These are phyloP conservation scores for Cornus kousa DNA, from an alignment of 148 eudicot species.

Conservation along the genomic window DNA sequence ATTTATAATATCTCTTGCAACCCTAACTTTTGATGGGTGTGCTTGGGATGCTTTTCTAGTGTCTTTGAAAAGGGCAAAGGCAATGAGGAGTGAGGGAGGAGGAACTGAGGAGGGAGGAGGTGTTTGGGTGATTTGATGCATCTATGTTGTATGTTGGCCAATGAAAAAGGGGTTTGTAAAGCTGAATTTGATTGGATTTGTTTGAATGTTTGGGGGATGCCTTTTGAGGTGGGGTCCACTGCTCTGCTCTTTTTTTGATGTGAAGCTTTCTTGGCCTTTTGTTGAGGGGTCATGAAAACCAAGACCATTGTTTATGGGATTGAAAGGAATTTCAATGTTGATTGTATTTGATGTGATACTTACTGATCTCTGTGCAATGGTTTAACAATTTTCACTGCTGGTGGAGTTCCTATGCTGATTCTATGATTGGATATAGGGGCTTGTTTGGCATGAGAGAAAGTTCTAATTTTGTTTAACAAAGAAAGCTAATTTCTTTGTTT, in stretches of 20 bases:
- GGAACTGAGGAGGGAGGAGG: background rate
- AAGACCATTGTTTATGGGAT: constrained; percentile 12
- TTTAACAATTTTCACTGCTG: background rate
- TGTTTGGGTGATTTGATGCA: constrained; percentile 24
- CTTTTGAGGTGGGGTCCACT: constrained; percentile 22
- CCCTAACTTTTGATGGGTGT: constrained; percentile 30
- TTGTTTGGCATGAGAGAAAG: background rate
- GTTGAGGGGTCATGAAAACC: constrained; percentile 20
- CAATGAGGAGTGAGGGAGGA: background rate
- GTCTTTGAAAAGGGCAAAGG: constrained; percentile 5
- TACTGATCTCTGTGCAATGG: background rate
- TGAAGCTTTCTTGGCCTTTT: constrained; percentile 15
- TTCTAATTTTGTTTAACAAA: too few relatives aligned
- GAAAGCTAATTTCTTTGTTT: too few relatives aligned
- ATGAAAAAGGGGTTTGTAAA: constrained; percentile 22
- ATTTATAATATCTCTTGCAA: constrained; percentile 12
- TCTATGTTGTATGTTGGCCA: constrained; percentile 18
- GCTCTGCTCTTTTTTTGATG: constrained; percentile 4
- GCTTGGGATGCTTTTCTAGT: constrained; percentile 17
- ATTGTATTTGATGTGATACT: background rate
- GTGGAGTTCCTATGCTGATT: background rate
- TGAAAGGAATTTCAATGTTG: constrained; percentile 5
- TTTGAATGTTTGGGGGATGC: constrained; percentile 22
- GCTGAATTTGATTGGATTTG: constrained; percentile 23
- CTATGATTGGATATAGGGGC: background rate